Evolutionary conservation across 495 filamentous ascomycete genomes (phyloP), one percentile per base, ranked within the genome.

Genomic region (Amphirosellinia nigrospora): DNA sequence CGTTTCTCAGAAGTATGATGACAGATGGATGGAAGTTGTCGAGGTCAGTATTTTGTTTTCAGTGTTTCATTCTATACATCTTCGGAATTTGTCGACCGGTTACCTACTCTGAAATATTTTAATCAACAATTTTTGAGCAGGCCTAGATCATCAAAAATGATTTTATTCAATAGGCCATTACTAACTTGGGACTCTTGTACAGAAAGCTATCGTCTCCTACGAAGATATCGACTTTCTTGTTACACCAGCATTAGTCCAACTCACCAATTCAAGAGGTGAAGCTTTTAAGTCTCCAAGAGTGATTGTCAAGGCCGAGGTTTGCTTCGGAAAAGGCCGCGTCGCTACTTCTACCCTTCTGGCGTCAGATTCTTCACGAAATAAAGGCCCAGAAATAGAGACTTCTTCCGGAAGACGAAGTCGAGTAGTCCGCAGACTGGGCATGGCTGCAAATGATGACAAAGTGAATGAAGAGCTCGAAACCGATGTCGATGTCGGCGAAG

Each of bases 1-100:
- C 4, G 8, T 19, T 21, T 13, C 32, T 5, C 26, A 38, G 26
- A 19, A 26, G 23, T 66, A 66, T 32, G 43, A 66, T 11, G 48
- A n/a, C 11, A 41, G 0, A 30, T 66, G 64, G 64, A 66, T 66
- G 64, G 64, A 66, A 36, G 43, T 56, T 43, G 34, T 66, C 48
- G 64, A 66, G 48, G 50, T 53, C 10, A 66, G 64, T 30, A 39
- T 65, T 19, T n/a, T 16, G 21, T 9, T 28, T 8, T 36, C 10
- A n/a, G n/a, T n/a, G n/a, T n/a, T n/a, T n/a, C n/a, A n/a, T 19
- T 34, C 52, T 21, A 5, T n/a, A 3, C n/a, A 7, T 32, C n/a
- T n/a, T 38, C 36, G 8, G 3, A 6, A 10, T 8, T 38, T 38
- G 36, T 38, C 2, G 36, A 38, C 36, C 3, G 45, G n/a, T 46